Evolutionary conservation across 331 rosid genomes (phyloP).

Genomic region (Telfairia occidentalis): DNA sequence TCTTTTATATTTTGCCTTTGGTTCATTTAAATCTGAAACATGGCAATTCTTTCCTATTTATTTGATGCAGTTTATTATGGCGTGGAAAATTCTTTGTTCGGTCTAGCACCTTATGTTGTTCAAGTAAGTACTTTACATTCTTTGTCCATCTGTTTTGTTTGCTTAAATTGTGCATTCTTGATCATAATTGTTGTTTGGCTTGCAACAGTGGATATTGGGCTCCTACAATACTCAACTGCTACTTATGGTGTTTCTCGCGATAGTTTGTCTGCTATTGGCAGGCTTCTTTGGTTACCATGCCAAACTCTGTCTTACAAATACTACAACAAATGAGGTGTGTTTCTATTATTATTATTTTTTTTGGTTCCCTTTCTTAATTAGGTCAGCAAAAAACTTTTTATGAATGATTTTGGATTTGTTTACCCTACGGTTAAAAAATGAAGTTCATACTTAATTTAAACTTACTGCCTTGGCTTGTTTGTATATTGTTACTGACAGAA

Average conservation of each 20-base stretch:
- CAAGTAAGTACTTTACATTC: slow-evolving; percentile 36
- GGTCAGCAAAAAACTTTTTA: too few relatives aligned
- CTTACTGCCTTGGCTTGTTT: too few relatives aligned
- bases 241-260: slow-evolving; percentile 65
- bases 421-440: too few relatives aligned
- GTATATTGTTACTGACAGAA: too few relatives aligned
- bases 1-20: slow-evolving; percentile 8
- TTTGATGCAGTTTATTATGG: slow-evolving; percentile 65
- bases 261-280: slow-evolving; percentile 50
- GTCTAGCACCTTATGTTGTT: slow-evolving; percentile 68
- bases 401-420: too few relatives aligned
- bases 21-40: slow-evolving; percentile 17
- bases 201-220: slow-evolving; percentile 68
- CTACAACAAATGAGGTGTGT: slow-evolving; percentile 84
- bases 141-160: not conserved
- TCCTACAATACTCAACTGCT: slow-evolving; percentile 81
- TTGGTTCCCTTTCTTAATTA: not conserved
- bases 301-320: slow-evolving; percentile 74
- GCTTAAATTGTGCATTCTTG: not conserved
- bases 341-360: slow-evolving; percentile 4
- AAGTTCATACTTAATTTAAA: too few relatives aligned
- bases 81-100: slow-evolving; percentile 44
- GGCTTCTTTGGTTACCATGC: slow-evolving; percentile 92
- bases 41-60: slow-evolving; percentile 13
- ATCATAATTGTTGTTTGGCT: not conserved